Evolutionary conservation across 2,329 filamentous ascomycete genomes (phyloP).

Genomic region (Eutypa lata): DNA sequence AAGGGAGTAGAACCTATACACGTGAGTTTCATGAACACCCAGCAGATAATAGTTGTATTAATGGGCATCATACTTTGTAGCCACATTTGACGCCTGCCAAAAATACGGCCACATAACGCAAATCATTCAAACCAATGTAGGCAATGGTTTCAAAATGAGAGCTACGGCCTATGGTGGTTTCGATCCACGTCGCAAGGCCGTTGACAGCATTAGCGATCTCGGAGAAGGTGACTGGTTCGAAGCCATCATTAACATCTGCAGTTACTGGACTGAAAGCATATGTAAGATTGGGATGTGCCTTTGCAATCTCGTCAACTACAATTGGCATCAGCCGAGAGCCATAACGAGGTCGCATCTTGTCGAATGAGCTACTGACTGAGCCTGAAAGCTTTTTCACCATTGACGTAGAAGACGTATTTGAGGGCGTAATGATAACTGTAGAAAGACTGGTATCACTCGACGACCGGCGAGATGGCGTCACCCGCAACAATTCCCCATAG

Average conservation of each 20-base stretch:
- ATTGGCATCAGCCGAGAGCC: constrained; percentile 1
- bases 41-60: background rate
- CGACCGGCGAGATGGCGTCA: no score
- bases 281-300: constrained; percentile 1
- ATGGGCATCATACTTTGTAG: constrained; percentile 3
- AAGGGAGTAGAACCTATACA: constrained; percentile 8
- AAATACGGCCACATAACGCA: constrained; percentile 8
- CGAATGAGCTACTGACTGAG: background rate
- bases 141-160: constrained; percentile 6
- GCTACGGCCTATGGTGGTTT: background rate
- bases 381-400: background rate
- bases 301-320: constrained; percentile 4
- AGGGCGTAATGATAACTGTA: background rate
- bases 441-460: no score
- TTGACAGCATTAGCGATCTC: constrained; percentile 4
- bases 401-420: background rate
- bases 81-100: constrained; percentile 9
- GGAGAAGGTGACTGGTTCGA: constrained; percentile 1
- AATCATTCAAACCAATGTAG: constrained; percentile 8
- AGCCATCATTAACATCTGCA: constrained; percentile 1
- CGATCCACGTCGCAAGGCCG: background rate
- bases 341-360: background rate
- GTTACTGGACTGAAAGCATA: constrained; percentile 1
- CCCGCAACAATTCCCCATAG: no score
- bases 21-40: background rate